Evolutionary conservation across 2,329 filamentous ascomycete genomes (phyloP), one percentile per base, ranked within the genome.

Genomic region (Neophaeococcomyces aloes): DNA sequence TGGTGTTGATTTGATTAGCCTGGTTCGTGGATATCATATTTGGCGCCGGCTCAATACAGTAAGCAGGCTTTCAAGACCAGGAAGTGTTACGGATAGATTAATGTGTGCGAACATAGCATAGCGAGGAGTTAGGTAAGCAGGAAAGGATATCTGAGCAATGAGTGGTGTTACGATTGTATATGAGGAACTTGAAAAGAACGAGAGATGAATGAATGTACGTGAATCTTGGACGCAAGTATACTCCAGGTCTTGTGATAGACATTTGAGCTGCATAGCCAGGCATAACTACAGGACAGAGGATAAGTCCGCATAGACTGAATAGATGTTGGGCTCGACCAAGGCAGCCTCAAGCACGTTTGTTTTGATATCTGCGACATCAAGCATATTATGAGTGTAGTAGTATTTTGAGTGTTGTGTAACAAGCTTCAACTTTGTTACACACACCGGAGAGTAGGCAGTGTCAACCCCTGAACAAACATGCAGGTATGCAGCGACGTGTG

Each of bases 121-220:
- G 6, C 5, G 4, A 17, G 14, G 27, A 14, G 4, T 21, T n/a
- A 7, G 11, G 37, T 19, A 25, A 21, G 10, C 11, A n/a, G 10
- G 32, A 19, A 21, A 44, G 27, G 29, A 23, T n/a, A 25, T 42
- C 29, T 42, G 31, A 29, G 34, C 34, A 39, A 25, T 25, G 37
- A 39, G 23, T 13, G 37, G 37, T 25, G 37, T 39, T 18, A 29
- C 18, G 37, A 39, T 4, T 18, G 27, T 31, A 39, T 39, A 39
- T 39, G 25, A 39, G 35, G n/a, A 25, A 39, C 30, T 5, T 39
- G 23, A 30, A 31, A 17, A n/a, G n/a, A n/a, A n/a, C n/a, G 37
- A 17, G 25, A 25, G 5, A 31, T n/a, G 37, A 7, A 8, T n/a
- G n/a, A n/a, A n/a, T 18, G 29, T 39, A 18, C 25, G 30, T 25